Evolutionary conservation across 495 filamentous ascomycete genomes (phyloP).

Genomic region (Neurospora sp.): DNA sequence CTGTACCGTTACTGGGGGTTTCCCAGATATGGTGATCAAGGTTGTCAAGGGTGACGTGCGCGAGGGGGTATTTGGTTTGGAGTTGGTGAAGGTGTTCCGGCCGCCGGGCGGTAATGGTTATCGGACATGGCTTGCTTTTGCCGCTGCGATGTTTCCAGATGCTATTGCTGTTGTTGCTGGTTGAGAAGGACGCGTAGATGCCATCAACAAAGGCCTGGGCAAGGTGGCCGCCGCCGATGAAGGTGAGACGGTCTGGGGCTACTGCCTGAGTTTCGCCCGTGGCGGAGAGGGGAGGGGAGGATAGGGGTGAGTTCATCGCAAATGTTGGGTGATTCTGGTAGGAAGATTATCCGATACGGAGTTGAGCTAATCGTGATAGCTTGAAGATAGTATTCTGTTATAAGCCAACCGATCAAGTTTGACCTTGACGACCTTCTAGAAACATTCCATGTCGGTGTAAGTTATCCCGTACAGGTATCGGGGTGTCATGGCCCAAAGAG

Average conservation of each 20-base stretch:
- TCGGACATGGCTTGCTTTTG: not conserved
- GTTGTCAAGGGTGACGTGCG: not conserved
- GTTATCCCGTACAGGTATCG: not conserved
- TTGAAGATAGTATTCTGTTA: not conserved
- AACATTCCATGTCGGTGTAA: not conserved
- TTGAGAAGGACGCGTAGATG: not conserved
- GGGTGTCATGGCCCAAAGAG: not conserved
- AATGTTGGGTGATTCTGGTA: too few relatives aligned
- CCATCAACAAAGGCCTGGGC: not conserved
- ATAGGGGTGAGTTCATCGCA: not conserved
- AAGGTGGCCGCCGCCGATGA: not conserved
- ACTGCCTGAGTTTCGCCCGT: not conserved
- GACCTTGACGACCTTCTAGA: not conserved
- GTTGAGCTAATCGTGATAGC: not conserved
- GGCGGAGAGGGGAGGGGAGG: not conserved
- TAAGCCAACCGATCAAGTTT: not conserved
- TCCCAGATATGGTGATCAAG: not conserved
- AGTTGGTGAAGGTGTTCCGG: not conserved
- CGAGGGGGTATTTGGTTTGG: not conserved
- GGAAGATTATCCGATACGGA: not conserved
- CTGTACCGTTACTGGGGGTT: not conserved
- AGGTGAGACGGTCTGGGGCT: not conserved
- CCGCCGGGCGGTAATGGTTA: not conserved
- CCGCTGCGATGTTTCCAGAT: not conserved
- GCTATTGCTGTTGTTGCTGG: not conserved